Conservation (phyloP, 345 rosid genomes). For the Eucalyptus tenuipes region DNA sequence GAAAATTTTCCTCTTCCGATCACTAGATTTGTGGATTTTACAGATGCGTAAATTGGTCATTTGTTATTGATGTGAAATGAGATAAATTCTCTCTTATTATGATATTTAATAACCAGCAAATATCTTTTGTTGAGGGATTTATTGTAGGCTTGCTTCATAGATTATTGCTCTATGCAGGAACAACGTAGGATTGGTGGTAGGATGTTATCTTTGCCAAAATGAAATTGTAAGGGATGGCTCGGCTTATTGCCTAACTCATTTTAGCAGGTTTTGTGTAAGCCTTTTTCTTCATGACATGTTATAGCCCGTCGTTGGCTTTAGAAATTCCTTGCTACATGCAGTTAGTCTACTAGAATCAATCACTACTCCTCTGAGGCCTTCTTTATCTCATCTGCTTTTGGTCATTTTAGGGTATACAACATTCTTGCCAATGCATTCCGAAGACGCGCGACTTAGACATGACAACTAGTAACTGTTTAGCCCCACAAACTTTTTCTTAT, state of each 20-base stretch:
- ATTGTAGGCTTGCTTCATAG: neutral
- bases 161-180: neutral
- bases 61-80: neutral
- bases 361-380: neutral
- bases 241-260: neutral
- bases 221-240: neutral
- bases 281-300: neutral
- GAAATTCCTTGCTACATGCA: neutral
- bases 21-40: neutral
- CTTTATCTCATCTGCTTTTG: neutral
- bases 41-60: neutral
- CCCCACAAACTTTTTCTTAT: neutral
- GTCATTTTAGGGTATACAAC: neutral
- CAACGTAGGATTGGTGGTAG: neutral
- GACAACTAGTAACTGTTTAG: neutral
- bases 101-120: neutral
- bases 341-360: neutral
- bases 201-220: neutral
- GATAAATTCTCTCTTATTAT: neutral
- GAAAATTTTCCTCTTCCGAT: neutral
- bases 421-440: neutral
- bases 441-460: neutral
- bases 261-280: neutral
- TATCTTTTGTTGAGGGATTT: neutral
- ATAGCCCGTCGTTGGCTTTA: neutral